A percentile compares a stretch with the other conserved stretches of the same genome.
Evolutionary conservation across 176 grass and related monocot genomes (phyloP).

Genomic region (Olyra latifolia): DNA sequence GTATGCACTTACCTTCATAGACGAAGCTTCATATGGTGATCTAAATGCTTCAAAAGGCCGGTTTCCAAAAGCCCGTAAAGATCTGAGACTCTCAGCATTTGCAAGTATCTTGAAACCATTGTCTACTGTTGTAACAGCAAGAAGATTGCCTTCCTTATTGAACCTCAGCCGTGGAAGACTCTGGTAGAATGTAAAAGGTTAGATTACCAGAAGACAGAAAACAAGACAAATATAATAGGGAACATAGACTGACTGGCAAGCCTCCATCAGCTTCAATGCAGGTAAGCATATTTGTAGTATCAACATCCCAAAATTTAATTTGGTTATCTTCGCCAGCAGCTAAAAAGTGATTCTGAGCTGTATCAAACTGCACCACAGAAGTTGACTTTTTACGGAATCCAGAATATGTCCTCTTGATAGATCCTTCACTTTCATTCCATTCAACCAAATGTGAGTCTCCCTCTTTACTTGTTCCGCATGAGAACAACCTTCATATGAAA

Average conservation of each 20-base stretch:
- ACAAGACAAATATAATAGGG: slow-evolving; percentile 7
- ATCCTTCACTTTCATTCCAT: slow-evolving; percentile 99
- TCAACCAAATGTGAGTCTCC: slow-evolving; percentile 92
- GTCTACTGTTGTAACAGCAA: slow-evolving; percentile 89
- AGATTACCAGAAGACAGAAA: slow-evolving; percentile 24
- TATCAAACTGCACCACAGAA: slow-evolving; percentile 91
- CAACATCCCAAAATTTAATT: slow-evolving; percentile 97
- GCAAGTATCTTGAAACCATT: slow-evolving; percentile 94
- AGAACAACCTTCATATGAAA: slow-evolving; percentile 73
- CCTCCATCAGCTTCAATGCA: slow-evolving; percentile 77
- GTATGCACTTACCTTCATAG: slow-evolving; percentile 68
- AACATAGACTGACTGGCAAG: slow-evolving; percentile 69
- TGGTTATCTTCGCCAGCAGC: slow-evolving; percentile 92
- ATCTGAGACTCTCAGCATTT: slow-evolving; percentile 76
- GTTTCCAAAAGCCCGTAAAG: slow-evolving; percentile 53
- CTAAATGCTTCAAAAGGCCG: slow-evolving; percentile 77
- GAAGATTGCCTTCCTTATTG: slow-evolving; percentile 98
- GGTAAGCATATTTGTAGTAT: slow-evolving; percentile 78
- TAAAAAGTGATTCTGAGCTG: slow-evolving; percentile 92
- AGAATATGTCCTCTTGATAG: slow-evolving; percentile 83
- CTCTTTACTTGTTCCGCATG: slow-evolving; percentile 95
- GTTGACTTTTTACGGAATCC: slow-evolving; percentile 81
- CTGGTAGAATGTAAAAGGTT: slow-evolving; percentile 47
- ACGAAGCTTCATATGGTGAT: slow-evolving; percentile 73
- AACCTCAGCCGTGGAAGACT: slow-evolving; percentile 79